A percentile compares a stretch with the other conserved stretches of the same genome.
Conservation (phyloP, 306 rosid species). For the Erythrophleum fordii region DNA sequence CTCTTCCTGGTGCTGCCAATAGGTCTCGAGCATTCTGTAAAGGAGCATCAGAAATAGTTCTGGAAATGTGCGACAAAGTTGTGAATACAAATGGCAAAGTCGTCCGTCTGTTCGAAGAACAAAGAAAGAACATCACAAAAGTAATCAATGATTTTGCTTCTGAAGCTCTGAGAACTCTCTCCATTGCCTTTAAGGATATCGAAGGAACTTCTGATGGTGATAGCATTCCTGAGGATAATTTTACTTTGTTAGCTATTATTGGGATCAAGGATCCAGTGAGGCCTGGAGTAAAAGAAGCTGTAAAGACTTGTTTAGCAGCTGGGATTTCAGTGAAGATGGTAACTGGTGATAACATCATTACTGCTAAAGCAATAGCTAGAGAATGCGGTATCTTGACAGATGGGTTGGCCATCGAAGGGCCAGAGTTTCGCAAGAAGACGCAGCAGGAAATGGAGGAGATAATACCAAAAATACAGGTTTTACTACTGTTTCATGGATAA, state of each 20-base stretch:
- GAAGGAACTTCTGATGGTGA: constrained; percentile 40
- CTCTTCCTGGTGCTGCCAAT: constrained; percentile 53
- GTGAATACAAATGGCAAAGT: constrained; percentile 61
- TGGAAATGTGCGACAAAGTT: constrained; percentile 69
- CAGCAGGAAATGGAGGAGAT: constrained; percentile 62
- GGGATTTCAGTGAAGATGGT: constrained; percentile 87
- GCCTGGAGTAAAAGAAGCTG: constrained; percentile 84
- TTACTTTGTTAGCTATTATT: constrained; percentile 65
- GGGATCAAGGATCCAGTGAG: constrained; percentile 97
- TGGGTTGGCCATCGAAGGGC: constrained; percentile 91
- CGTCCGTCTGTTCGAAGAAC: constrained; percentile 55
- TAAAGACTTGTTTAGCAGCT: constrained; percentile 73
- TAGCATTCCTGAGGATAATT: constrained; percentile 62
- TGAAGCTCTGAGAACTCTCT: constrained; percentile 84
- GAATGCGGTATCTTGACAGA: constrained; percentile 93
- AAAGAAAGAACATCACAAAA: constrained; percentile 49
- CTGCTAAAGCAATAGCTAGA: constrained; percentile 94
- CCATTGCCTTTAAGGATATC: constrained; percentile 67
- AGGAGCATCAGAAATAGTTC: constrained; percentile 88
- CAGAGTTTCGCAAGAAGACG: constrained; percentile 68
- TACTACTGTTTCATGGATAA: neutral
- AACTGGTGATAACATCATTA: constrained; percentile 91
- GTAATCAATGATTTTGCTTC: constrained; percentile 68
- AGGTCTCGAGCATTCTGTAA: constrained; percentile 68
- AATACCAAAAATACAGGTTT: constrained; percentile 90